phyloP scores from a whole-genome alignment of 2,329 filamentous ascomycete species.

The Emericellopsis cladophorae region DNA sequence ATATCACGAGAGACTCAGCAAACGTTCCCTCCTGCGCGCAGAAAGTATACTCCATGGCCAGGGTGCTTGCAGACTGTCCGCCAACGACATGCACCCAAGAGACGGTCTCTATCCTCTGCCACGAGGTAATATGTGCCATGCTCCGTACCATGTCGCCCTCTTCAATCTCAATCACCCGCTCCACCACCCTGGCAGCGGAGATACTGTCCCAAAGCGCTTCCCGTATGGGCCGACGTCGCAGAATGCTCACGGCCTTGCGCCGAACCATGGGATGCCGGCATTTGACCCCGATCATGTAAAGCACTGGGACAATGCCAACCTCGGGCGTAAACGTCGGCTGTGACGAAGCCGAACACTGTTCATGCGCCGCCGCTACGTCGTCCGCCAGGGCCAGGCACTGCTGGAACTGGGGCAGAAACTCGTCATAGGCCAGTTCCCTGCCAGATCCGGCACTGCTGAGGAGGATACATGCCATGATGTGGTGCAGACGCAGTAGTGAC shows the following conservation, averaged over 20 bases:
- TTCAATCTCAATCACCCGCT: constrained; percentile 21
- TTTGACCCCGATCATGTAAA: constrained; percentile 21
- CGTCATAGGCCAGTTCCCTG: constrained; percentile 16
- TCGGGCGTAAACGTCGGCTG: constrained; percentile 19
- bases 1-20: constrained; percentile 8
- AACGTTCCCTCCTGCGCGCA: constrained; percentile 11
- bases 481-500: constrained; percentile 16
- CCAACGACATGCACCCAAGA: constrained; percentile 9
- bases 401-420: constrained; percentile 14
- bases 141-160: constrained; percentile 9
- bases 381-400: constrained; percentile 11
- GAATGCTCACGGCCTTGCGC: constrained; percentile 14
- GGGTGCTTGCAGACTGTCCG: constrained; percentile 6
- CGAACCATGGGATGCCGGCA: constrained; percentile 19
- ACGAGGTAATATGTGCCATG: constrained; percentile 13
- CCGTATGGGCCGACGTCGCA: constrained; percentile 11
- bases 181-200: constrained; percentile 13
- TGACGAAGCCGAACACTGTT: constrained; percentile 9
- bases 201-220: constrained; percentile 22
- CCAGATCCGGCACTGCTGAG: constrained; percentile 11
- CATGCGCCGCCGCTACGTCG: constrained; percentile 9
- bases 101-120: constrained; percentile 15
- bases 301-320: constrained; percentile 16
- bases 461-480: constrained; percentile 13
- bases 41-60: constrained; percentile 18